Evolutionary conservation across 805 yeast species (phyloP).

Genomic region (Jamesozyma spencerorum): DNA sequence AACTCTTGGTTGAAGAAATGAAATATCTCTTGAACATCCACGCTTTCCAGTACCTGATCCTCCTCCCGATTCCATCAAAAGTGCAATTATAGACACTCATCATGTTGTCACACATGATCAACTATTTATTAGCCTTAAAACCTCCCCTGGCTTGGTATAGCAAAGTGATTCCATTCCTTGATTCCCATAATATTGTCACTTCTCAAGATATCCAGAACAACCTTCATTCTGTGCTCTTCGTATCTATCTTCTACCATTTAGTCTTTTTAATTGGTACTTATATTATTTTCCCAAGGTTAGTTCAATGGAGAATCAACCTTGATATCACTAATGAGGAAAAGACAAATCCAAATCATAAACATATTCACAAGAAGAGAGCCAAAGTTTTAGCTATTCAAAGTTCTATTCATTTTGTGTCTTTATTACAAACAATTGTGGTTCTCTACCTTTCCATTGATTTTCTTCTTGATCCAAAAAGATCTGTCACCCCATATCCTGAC

Average conservation of each 20-base stretch:
- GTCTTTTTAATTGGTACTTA: conserved; percentile 22
- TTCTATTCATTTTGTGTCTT: conserved; percentile 63
- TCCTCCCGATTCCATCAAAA: no score
- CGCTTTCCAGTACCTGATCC: no score
- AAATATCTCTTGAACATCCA: no score
- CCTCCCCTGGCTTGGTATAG: conserved; percentile 11
- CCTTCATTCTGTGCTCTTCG: conserved; percentile 24
- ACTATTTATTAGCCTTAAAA: conserved; percentile 14
- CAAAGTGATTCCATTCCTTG: conserved; percentile 12
- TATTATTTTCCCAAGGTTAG: conserved; percentile 23
- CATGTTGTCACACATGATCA: conserved; percentile 6
- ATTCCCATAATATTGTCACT: conserved; percentile 8
- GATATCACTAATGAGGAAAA: conserved; percentile 5
- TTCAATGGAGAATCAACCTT: conserved; percentile 9
- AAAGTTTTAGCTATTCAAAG: conserved; percentile 20
- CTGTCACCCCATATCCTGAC: conserved; percentile 11
- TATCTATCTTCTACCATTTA: conserved; percentile 25
- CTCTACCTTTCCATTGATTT: conserved; percentile 32
- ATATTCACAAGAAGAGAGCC: conserved; percentile 9
- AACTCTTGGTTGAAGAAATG: no score
- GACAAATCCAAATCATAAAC: conserved; percentile 2
- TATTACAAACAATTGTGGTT: conserved; percentile 69
- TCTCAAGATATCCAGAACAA: conserved; percentile 19
- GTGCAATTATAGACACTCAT: not conserved
- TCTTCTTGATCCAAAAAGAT: conserved; percentile 7